A percentile compares a stretch with the other conserved stretches of the same genome.
Conservation (phyloP, 2,329 filamentous ascomycete genomes). For the Sporothrix sp. region DNA sequence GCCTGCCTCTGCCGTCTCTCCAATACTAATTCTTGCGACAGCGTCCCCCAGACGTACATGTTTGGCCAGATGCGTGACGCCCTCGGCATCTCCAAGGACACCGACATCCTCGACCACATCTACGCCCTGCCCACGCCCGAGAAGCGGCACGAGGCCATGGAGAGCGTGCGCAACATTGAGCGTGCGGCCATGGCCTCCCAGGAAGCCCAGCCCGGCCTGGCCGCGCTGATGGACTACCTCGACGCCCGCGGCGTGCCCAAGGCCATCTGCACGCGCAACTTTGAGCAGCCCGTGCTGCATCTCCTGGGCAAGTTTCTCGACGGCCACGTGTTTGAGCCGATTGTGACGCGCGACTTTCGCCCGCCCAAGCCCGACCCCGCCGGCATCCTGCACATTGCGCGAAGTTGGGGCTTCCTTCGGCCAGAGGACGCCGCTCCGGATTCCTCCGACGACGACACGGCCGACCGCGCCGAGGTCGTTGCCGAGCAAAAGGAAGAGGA, state of each 20-base stretch:
- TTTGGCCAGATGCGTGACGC: conserved; percentile 74
- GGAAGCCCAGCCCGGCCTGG: conserved; percentile 70
- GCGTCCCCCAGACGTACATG: conserved; percentile 91
- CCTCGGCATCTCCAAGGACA: conserved; percentile 59
- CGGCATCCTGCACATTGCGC: conserved; percentile 77
- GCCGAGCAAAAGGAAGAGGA: conserved; percentile 18
- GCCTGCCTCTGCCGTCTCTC: not conserved
- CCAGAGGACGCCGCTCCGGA: conserved; percentile 14
- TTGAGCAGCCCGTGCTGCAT: conserved; percentile 67
- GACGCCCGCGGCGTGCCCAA: conserved; percentile 58
- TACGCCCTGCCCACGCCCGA: conserved; percentile 55
- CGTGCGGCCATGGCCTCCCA: conserved; percentile 70
- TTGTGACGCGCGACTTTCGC: conserved; percentile 74
- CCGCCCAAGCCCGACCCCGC: conserved; percentile 83
- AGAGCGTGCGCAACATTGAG: conserved; percentile 71
- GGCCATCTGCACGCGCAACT: conserved; percentile 90
- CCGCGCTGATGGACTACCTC: conserved; percentile 71
- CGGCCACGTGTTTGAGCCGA: conserved; percentile 58
- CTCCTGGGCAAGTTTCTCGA: conserved; percentile 66
- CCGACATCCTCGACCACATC: conserved; percentile 86
- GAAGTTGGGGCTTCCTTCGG: conserved; percentile 55
- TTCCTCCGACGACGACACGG: conserved; percentile 14
- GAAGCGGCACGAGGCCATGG: conserved; percentile 53
- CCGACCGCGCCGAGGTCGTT: conserved; percentile 13
- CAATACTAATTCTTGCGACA: conserved; percentile 26